phyloP scores from a whole-genome alignment of 2,329 filamentous ascomycete genomes.

The Microdochium paspali region DNA sequence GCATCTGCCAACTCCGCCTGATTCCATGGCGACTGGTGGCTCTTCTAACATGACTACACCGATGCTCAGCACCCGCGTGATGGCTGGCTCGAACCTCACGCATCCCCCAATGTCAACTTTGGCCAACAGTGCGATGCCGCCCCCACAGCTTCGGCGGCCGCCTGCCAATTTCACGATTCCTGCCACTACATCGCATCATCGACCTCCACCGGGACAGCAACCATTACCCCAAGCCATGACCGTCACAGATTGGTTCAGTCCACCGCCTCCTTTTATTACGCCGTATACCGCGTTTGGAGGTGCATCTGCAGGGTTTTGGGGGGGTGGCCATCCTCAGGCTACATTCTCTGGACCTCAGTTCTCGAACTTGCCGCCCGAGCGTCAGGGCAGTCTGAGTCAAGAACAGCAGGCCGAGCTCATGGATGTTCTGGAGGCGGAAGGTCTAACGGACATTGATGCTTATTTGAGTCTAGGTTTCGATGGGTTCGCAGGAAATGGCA shows the following conservation, averaged over 20 bases:
- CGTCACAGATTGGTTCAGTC: constrained; percentile 41
- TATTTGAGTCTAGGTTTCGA: constrained; percentile 39
- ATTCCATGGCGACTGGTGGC: constrained; percentile 12
- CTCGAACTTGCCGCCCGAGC: constrained; percentile 29
- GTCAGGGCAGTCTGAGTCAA: constrained; percentile 63
- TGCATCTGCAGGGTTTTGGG: constrained; percentile 31
- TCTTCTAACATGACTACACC: constrained; percentile 12
- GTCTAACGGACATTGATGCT: constrained; percentile 51
- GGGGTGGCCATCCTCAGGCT: constrained; percentile 15
- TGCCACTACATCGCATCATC: constrained; percentile 5
- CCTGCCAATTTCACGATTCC: neutral
- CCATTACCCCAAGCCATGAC: constrained; percentile 29
- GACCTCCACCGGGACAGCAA: constrained; percentile 4
- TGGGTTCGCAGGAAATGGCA: neutral
- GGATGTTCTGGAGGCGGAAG: constrained; percentile 65
- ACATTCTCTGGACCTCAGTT: constrained; percentile 14
- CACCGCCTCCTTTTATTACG: constrained; percentile 41
- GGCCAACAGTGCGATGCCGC: constrained; percentile 8
- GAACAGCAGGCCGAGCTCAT: constrained; percentile 78
- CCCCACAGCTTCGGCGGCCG: neutral
- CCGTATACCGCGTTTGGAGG: constrained; percentile 36
- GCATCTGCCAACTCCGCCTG: constrained; percentile 16
- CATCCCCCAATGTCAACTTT: constrained; percentile 13
- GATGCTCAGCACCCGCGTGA: constrained; percentile 11
- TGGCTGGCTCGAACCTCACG: constrained; percentile 11